These are phyloP conservation scores for Anthracocystis walkeri DNA, from an alignment of 1,284 basidiomycete species.

Conservation along the genomic window DNA sequence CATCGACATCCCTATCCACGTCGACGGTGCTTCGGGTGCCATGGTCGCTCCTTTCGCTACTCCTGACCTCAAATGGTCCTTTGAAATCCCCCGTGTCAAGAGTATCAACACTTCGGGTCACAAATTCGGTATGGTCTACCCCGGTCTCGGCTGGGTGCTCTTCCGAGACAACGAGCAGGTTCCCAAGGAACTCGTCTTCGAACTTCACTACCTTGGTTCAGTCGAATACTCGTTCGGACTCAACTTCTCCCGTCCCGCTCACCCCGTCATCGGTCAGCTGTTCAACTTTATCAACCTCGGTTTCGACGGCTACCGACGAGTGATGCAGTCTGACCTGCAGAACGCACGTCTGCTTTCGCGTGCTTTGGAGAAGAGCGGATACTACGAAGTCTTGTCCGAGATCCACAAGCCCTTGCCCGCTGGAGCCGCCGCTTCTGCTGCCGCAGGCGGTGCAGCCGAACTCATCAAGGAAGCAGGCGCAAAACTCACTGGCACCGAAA, in stretches of 20 bases:
- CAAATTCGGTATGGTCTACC: slow-evolving; percentile 88
- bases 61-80: slow-evolving; percentile 84
- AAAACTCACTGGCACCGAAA: slow-evolving; percentile 70
- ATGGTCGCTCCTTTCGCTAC: slow-evolving; percentile 79
- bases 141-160: slow-evolving; percentile 74
- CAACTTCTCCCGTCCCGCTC: slow-evolving; percentile 91
- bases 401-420: slow-evolving; percentile 69
- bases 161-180: slow-evolving; percentile 71
- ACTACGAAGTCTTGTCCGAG: slow-evolving; percentile 75
- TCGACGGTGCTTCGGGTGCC: slow-evolving; percentile 70
- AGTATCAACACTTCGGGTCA: slow-evolving; percentile 80
- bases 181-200: slow-evolving; percentile 77
- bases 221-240: slow-evolving; percentile 79
- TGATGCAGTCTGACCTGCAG: slow-evolving; percentile 79
- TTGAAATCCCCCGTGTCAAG: slow-evolving; percentile 76
- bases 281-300: slow-evolving; percentile 76
- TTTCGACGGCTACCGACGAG: slow-evolving; percentile 68
- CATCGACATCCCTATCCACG: slow-evolving; percentile 75
- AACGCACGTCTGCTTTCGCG: slow-evolving; percentile 84
- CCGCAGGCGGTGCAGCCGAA: slow-evolving; percentile 9
- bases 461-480: slow-evolving; percentile 60
- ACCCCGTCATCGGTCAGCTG: slow-evolving; percentile 90
- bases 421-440: slow-evolving; percentile 5
- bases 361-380: slow-evolving; percentile 83
- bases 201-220: slow-evolving; percentile 76